A percentile compares a stretch with the other conserved stretches of the same genome.
Conservation (phyloP, 306 rosid genomes). For the Dryas octopetala region DNA sequence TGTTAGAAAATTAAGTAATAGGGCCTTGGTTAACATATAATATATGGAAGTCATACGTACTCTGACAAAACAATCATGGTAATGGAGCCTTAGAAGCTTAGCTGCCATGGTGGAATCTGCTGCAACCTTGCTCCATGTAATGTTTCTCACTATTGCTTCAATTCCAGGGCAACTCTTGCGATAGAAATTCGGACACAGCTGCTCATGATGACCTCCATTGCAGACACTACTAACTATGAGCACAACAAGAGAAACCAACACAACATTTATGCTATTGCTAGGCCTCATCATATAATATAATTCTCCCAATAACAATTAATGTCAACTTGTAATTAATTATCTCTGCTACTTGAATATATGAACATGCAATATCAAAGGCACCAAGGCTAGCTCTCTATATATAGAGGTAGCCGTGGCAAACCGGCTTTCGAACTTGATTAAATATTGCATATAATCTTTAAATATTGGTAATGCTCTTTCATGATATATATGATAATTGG, state of each 20-base stretch:
- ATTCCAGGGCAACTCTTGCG: slow-evolving; percentile 23
- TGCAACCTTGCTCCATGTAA: slow-evolving; percentile 21
- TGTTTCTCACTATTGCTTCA: slow-evolving; percentile 14
- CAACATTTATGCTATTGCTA: background rate
- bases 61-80: slow-evolving; percentile 49
- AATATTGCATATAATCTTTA: too few relatives aligned
- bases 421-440: background rate
- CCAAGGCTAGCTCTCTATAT: background rate
- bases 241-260: slow-evolving; percentile 21
- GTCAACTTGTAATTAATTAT: background rate
- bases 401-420: background rate
- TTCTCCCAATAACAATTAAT: too few relatives aligned
- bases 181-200: slow-evolving; percentile 18
- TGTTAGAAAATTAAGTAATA: too few relatives aligned
- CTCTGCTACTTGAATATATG: background rate
- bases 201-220: background rate
- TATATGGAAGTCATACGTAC: slow-evolving; percentile 10
- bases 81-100: slow-evolving; percentile 43
- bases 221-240: slow-evolving; percentile 12
- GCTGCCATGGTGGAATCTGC: slow-evolving; percentile 23
- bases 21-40: too few relatives aligned
- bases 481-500: background rate
- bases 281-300: slow-evolving; percentile 1
- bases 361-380: background rate
- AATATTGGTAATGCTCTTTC: too few relatives aligned